These are phyloP conservation scores for Chaetomium strumarium DNA, from an alignment of 2,329 filamentous ascomycete species.

Conservation along the genomic window DNA sequence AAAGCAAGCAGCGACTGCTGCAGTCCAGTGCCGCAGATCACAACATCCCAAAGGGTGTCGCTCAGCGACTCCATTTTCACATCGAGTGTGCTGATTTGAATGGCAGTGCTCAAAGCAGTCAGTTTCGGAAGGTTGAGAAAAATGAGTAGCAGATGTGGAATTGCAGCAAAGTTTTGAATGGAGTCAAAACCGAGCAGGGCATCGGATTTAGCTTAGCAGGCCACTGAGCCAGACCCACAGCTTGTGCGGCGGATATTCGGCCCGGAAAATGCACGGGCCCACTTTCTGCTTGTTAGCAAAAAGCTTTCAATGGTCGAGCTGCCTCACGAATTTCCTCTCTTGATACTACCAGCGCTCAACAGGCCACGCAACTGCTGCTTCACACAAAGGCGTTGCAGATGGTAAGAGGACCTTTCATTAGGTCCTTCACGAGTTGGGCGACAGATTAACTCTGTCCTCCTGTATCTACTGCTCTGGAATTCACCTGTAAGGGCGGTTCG, in stretches of 20 bases:
- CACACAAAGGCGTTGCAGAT: conserved; percentile 31
- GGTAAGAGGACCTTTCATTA: conserved; percentile 48
- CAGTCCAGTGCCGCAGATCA: conserved; percentile 73
- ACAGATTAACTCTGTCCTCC: conserved; percentile 57
- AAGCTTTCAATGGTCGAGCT: not conserved
- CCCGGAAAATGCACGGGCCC: conserved; percentile 19
- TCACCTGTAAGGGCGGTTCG: conserved; percentile 75
- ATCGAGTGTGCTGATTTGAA: conserved; percentile 17
- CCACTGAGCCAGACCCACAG: too few relatives aligned
- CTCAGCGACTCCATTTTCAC: conserved; percentile 63
- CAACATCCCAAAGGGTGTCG: conserved; percentile 71
- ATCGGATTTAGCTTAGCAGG: too few relatives aligned
- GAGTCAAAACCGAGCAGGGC: conserved; percentile 14
- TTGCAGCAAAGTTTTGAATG: conserved; percentile 23
- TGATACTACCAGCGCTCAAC: conserved; percentile 37
- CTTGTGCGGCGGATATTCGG: conserved; percentile 14
- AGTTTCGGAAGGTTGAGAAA: conserved; percentile 4
- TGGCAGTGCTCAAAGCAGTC: conserved; percentile 3
- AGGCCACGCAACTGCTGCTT: conserved; percentile 32
- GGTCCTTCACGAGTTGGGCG: conserved; percentile 49
- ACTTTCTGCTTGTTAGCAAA: not conserved
- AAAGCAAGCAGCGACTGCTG: conserved; percentile 74
- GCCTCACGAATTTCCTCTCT: conserved; percentile 28
- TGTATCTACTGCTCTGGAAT: conserved; percentile 88
- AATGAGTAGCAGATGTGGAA: not conserved